phyloP scores from a whole-genome alignment of 164 flowering plant species.

The Buxus sempervirens region DNA sequence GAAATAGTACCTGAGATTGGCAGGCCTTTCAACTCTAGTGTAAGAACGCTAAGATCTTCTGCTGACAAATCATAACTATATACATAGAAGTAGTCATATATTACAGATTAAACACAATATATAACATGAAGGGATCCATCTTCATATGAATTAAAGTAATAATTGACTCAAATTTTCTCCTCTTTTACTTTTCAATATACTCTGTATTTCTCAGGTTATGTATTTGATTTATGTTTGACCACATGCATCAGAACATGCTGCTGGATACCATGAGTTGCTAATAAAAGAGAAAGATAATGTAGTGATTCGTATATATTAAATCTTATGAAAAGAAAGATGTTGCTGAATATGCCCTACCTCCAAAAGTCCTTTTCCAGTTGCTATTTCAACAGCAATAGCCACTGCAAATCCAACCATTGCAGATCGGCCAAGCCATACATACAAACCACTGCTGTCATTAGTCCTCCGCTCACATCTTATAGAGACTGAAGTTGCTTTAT shows the following conservation, averaged over 20 bases:
- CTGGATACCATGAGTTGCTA: neutral
- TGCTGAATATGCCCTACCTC: slow-evolving; percentile 46
- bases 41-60: too few relatives aligned
- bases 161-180: too few relatives aligned
- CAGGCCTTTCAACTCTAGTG: too few relatives aligned
- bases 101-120: too few relatives aligned
- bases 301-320: neutral
- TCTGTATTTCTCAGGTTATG: too few relatives aligned
- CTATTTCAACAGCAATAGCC: slow-evolving; percentile 68
- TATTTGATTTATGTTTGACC: too few relatives aligned
- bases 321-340: neutral
- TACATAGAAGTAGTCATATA: too few relatives aligned
- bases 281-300: neutral
- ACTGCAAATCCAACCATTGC: slow-evolving; percentile 95
- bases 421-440: slow-evolving; percentile 86
- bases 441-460: slow-evolving; percentile 56
- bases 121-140: too few relatives aligned
- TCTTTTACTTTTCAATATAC: too few relatives aligned
- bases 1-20: too few relatives aligned
- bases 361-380: slow-evolving; percentile 89
- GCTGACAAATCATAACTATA: too few relatives aligned
- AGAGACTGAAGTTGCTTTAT: slow-evolving; percentile 38
- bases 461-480: slow-evolving; percentile 72
- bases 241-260: neutral
- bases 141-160: too few relatives aligned